A percentile compares a stretch with the other conserved stretches of the same genome.
phyloP scores from a whole-genome alignment of 1,284 basidiomycete genomes.

The Entoloma clypeatum region DNA sequence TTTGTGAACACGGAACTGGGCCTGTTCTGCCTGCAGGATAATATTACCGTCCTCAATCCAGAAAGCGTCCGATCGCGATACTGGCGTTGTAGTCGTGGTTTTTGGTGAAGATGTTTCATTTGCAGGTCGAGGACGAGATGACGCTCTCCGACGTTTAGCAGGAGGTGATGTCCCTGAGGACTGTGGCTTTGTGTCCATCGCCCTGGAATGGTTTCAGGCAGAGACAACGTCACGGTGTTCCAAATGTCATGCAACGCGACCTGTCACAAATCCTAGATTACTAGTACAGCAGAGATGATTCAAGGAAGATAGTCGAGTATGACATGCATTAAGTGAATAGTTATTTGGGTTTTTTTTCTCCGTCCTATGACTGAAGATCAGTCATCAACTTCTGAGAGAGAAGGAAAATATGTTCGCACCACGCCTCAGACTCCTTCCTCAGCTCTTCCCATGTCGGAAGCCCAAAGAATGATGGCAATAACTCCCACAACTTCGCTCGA shows the following conservation, averaged over 20 bases:
- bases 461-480: constrained; percentile 12
- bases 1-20: constrained; percentile 19
- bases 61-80: constrained; percentile 1
- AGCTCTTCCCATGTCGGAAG: constrained; percentile 13
- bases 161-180: too few relatives aligned
- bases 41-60: constrained; percentile 22
- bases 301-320: too few relatives aligned
- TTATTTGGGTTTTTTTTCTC: background rate
- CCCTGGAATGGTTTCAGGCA: too few relatives aligned
- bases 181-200: too few relatives aligned
- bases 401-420: background rate
- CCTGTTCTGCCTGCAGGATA: constrained; percentile 17
- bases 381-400: background rate
- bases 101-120: background rate
- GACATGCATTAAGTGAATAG: background rate
- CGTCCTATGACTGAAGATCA: background rate
- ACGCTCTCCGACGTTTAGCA: background rate
- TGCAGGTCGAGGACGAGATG: background rate
- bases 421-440: background rate
- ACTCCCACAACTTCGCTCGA: constrained; percentile 10
- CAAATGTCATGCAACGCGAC: too few relatives aligned
- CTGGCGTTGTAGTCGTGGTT: too few relatives aligned
- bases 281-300: too few relatives aligned
- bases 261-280: too few relatives aligned
- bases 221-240: too few relatives aligned